Evolutionary conservation across 2,329 filamentous ascomycete genomes (phyloP).

Genomic region (Colletotrichum spinosum): DNA sequence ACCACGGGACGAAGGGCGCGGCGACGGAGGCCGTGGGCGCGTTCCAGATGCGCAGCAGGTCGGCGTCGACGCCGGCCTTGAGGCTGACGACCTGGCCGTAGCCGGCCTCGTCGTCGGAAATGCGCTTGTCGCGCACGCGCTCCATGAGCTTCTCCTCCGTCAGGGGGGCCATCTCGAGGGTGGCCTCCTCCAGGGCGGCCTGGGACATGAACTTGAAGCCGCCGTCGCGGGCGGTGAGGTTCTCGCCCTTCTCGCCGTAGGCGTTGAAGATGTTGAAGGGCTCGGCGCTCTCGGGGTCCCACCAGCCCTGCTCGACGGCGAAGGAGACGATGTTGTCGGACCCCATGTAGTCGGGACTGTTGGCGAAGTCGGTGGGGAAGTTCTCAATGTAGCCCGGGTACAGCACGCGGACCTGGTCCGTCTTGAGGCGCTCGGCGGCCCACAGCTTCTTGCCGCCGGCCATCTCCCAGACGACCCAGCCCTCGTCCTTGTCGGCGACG

Average conservation of each 20-base stretch:
- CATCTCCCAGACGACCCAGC: slow-evolving; percentile 46
- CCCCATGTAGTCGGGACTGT: slow-evolving; percentile 42
- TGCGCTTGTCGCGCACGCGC: slow-evolving; percentile 43
- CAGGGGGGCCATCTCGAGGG: slow-evolving; percentile 57
- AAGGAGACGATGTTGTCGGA: slow-evolving; percentile 43
- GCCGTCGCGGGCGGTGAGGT: slow-evolving; percentile 41
- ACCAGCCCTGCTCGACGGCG: slow-evolving; percentile 44
- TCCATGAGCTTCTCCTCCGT: slow-evolving; percentile 60
- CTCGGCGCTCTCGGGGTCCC: slow-evolving; percentile 38
- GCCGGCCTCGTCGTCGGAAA: slow-evolving; percentile 44
- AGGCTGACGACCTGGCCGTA: slow-evolving; percentile 45
- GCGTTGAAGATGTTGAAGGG: slow-evolving; percentile 45
- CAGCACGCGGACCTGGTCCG: slow-evolving; percentile 41
- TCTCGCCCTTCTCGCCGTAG: slow-evolving; percentile 41
- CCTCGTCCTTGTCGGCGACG: slow-evolving; percentile 49
- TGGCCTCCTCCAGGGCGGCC: slow-evolving; percentile 41
- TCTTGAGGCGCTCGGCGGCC: slow-evolving; percentile 42
- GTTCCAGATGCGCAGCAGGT: slow-evolving; percentile 42
- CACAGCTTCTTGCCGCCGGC: slow-evolving; percentile 43
- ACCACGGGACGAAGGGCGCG: slow-evolving; percentile 44
- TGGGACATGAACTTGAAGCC: slow-evolving; percentile 48
- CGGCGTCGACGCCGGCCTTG: slow-evolving; percentile 37
- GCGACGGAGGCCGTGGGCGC: slow-evolving; percentile 43
- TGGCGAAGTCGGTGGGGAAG: slow-evolving; percentile 41
- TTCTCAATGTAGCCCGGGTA: slow-evolving; percentile 46